These are phyloP conservation scores for Ambrosia artemisiifolia DNA, from an alignment of 129 eudicot genomes.

Conservation along the genomic window DNA sequence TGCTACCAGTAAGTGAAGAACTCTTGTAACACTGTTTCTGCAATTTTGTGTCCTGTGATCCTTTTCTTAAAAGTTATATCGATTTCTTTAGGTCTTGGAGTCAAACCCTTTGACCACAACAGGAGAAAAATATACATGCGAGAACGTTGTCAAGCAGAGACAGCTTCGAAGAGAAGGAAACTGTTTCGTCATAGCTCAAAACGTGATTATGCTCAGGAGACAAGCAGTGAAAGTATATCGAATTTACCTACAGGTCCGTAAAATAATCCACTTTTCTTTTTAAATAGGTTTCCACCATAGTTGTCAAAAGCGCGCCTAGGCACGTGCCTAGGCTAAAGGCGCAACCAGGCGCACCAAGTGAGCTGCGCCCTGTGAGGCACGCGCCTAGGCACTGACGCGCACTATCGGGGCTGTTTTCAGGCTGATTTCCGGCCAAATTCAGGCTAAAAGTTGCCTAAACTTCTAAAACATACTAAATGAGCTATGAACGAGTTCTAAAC, in stretches of 20 bases:
- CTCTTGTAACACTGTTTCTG: background rate
- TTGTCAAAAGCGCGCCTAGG: too few relatives aligned
- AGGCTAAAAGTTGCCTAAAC: too few relatives aligned
- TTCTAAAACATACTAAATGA: too few relatives aligned
- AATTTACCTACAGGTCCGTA: conserved; percentile 59
- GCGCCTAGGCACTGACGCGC: too few relatives aligned
- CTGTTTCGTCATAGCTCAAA: conserved; percentile 40
- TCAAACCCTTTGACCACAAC: conserved; percentile 40
- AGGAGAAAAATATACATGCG: conserved; percentile 44
- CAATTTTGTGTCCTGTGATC: background rate
- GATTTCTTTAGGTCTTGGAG: conserved; percentile 46
- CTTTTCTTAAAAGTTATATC: background rate
- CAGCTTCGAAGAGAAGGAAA: conserved; percentile 59
- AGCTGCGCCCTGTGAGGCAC: too few relatives aligned
- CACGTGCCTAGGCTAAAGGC: too few relatives aligned
- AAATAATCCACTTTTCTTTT: background rate
- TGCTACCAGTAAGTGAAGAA: conserved; percentile 46
- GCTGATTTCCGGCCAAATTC: too few relatives aligned
- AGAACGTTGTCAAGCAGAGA: conserved; percentile 42
- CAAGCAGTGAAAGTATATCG: conserved; percentile 72
- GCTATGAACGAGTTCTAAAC: too few relatives aligned
- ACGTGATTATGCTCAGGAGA: conserved; percentile 50
- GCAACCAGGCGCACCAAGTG: too few relatives aligned
- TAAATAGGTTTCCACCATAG: background rate
- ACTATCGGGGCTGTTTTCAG: too few relatives aligned